These are phyloP conservation scores for Proliferodiscus dingleyae DNA, from an alignment of 2,329 filamentous ascomycete species.

Conservation along the genomic window DNA sequence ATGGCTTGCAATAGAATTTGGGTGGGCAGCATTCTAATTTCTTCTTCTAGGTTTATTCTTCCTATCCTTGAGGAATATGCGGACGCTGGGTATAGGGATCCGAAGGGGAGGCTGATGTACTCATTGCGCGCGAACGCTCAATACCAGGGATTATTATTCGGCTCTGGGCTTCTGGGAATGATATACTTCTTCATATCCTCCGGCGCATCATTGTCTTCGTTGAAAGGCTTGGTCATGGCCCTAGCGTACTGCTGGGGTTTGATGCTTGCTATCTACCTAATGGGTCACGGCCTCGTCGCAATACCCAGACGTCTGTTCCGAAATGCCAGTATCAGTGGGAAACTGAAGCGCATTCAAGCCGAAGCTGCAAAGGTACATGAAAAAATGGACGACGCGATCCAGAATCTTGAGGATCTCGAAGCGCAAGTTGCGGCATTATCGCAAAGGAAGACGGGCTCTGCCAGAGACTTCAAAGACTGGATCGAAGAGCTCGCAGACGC, in stretches of 20 bases:
- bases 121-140: conserved; percentile 82
- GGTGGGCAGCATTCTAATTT: not conserved
- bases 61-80: conserved; percentile 91
- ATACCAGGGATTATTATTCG: conserved; percentile 79
- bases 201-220: conserved; percentile 63
- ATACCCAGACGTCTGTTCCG: conserved; percentile 78
- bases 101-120: conserved; percentile 74
- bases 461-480: conserved; percentile 79
- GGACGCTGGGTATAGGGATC: conserved; percentile 88
- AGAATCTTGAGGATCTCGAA: conserved; percentile 76
- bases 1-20: conserved; percentile 25
- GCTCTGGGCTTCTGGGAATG: conserved; percentile 64
- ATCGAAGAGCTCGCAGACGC: conserved; percentile 88
- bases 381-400: conserved; percentile 77
- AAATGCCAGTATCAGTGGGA: conserved; percentile 70
- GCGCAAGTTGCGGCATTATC: conserved; percentile 73
- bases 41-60: conserved; percentile 68
- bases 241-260: conserved; percentile 92
- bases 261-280: conserved; percentile 87
- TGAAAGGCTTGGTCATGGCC: conserved; percentile 88
- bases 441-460: conserved; percentile 73
- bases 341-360: conserved; percentile 69
- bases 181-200: conserved; percentile 80
- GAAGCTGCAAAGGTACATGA: conserved; percentile 81
- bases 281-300: conserved; percentile 94